Percentiles rank a stretch among this genome's conserved stretches.
Evolutionary conservation across 2,329 filamentous ascomycete species (phyloP).

Genomic region (Chaetomiaceae sp.): DNA sequence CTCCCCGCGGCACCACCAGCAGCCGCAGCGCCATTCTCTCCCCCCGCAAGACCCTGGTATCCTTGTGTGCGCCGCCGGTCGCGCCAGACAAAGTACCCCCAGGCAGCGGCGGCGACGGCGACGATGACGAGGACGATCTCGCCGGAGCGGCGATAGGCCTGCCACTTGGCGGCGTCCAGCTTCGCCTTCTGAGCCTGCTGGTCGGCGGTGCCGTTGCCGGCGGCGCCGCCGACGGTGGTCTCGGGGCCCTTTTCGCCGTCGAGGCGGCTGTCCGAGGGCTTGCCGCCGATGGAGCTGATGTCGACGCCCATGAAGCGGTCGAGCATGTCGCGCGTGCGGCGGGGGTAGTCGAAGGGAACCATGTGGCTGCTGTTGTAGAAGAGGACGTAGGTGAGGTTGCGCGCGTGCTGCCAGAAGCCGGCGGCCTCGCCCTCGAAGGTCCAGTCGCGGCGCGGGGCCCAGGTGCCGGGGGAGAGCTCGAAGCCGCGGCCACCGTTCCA

Average conservation of each 20-base stretch:
- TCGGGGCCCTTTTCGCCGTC: slow-evolving; percentile 79
- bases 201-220: slow-evolving; percentile 51
- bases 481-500: slow-evolving; percentile 94
- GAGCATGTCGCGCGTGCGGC: slow-evolving; percentile 88
- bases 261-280: slow-evolving; percentile 71
- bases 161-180: slow-evolving; percentile 81
- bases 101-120: slow-evolving; percentile 63
- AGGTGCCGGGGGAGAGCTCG: slow-evolving; percentile 77
- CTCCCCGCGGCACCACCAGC: slow-evolving; percentile 21
- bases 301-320: slow-evolving; percentile 94
- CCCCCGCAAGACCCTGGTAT: slow-evolving; percentile 48
- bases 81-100: slow-evolving; percentile 69
- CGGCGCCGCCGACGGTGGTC: slow-evolving; percentile 70
- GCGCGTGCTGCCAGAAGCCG: slow-evolving; percentile 89
- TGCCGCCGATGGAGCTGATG: slow-evolving; percentile 79
- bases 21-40: slow-evolving; percentile 31
- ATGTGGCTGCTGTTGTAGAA: slow-evolving; percentile 97
- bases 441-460: slow-evolving; percentile 91
- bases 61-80: slow-evolving; percentile 51
- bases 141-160: slow-evolving; percentile 81
- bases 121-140: slow-evolving; percentile 82
- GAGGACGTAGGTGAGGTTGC: slow-evolving; percentile 91
- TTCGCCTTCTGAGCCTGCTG: slow-evolving; percentile 64
- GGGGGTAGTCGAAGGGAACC: slow-evolving; percentile 91
- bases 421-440: slow-evolving; percentile 83